Conservation (phyloP, 176 grass and related monocot species). For the Lolium multiflorum region DNA sequence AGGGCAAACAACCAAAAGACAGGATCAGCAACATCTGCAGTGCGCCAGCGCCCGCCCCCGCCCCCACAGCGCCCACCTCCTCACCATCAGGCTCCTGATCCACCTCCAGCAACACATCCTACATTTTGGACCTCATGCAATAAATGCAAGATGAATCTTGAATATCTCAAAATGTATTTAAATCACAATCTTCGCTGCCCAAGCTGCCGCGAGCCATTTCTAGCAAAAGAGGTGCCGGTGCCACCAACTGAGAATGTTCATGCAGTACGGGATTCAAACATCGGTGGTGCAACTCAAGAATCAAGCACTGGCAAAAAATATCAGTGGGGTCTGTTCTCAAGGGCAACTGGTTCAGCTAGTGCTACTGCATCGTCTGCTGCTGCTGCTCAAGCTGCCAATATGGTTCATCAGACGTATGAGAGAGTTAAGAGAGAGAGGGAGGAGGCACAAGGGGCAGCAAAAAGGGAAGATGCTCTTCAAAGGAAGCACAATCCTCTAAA, state of each 20-base stretch:
- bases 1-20: constrained; percentile 36
- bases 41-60: not conserved
- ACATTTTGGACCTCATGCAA: constrained; percentile 66
- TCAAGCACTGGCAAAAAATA: constrained; percentile 40
- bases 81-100: not conserved
- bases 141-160: constrained; percentile 58
- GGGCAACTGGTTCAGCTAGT: constrained; percentile 66
- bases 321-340: constrained; percentile 60
- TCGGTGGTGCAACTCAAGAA: constrained; percentile 35
- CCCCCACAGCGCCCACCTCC: not conserved
- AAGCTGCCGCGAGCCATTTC: constrained; percentile 40
- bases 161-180: constrained; percentile 42
- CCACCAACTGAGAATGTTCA: constrained; percentile 32
- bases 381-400: constrained; percentile 62
- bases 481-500: constrained; percentile 60
- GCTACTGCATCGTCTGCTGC: constrained; percentile 67
- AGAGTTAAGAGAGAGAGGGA: constrained; percentile 60
- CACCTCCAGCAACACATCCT: not conserved
- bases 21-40: constrained; percentile 20
- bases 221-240: constrained; percentile 43
- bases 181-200: constrained; percentile 49
- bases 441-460: constrained; percentile 58
- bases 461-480: constrained; percentile 58
- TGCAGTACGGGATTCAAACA: constrained; percentile 35
- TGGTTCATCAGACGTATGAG: constrained; percentile 64